Base-by-base conservation (phyloP, 2,329 filamentous ascomycete genomes). In the Penicillium oxalicum region DNA sequence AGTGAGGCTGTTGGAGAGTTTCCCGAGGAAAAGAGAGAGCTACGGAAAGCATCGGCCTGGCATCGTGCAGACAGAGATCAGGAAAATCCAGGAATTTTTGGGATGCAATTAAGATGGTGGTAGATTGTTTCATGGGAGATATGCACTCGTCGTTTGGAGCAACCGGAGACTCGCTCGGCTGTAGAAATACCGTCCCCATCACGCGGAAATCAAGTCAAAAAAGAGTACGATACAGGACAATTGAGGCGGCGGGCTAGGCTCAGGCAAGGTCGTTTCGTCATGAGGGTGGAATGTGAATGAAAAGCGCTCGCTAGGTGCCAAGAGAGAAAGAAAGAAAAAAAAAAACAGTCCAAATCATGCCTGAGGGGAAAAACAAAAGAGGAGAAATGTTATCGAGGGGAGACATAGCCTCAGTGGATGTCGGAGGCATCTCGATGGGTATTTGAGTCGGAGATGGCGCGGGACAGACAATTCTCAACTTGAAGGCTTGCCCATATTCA, bases 1-100 rank as follows among this genome's bases (percentile, higher is more conserved):
- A 18, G 18, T 18, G 18, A 18, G 18, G 18, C 18, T 18, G 18
- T 24, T 13, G 11, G 13, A 7, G 28, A 29, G 57, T 58, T 59
- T 59, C 52, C 54, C 53, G 55, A 48, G 55, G 54, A 45, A 44
- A 57, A 39, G 13, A 8, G 29, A 32, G n/a, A n/a, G 25, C 5
- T 28, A 24, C 38, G 45, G 51, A 43, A 49, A 53, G 50, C 25
- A 24, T 39, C 34, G 33, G 34, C 5, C 24, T n/a, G 29, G 29
- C 29, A 32, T 32, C 1, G 11, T 32, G 29, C 29, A 11, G 29
- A 11, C 8, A 32, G 29, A 32, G 3, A 8, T 32, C 11, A 7
- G 11, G 29, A 11, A 8, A 11, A 32, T 11, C 7, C 11, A 3
- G 29, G 29, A 11, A 11, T 8, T 32, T 4, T 4, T 32, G 29